Evolutionary conservation across 192 early-diverging fungal genomes (phyloP), one percentile per base, ranked within the genome.

Genomic region (Backusella liffmaniae): DNA sequence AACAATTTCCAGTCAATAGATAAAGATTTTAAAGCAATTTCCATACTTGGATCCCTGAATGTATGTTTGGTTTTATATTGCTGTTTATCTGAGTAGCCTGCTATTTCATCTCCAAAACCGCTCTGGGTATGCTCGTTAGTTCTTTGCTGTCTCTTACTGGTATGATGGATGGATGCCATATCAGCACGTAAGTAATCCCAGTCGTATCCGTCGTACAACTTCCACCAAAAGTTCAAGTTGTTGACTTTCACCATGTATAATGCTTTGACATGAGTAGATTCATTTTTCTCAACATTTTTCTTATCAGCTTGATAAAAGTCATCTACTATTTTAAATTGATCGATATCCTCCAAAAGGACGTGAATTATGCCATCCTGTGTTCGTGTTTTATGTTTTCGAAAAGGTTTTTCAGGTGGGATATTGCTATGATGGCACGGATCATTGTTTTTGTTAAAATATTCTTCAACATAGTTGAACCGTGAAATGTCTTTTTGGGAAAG

Each of bases 201-300:
- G 51, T 93, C 91, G 70, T 86, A 85, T 3, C 93, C 93, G 79
- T 91, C 91, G 67, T 88, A 91, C 8, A 94, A 49, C 23, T 88
- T 83, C 86, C 91, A 90, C 13, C 83, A 51, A 51, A 94, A 59
- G 32, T 86, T 84, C 29, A 91, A 81, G 70, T 93, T 88, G 29
- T 86, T 79, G 5, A 93, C 65, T 16, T 82, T 80, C 13, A 93
- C 42, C 1, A 85, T 85, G 26, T 86, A 73, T 41, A 76, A 39
- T 12, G 70, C 66, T 56, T 66, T 77, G 16, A 39, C 44, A 21
- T 18, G 75, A 16, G 79, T 79, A 30, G 65, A 82, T 30, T 72
- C 59, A 15, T 75, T 74, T 1, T 84, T 80, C 4, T 81, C 66
- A 3, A 82, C 49, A 74, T 87, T 90, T 49, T 88, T 78, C 23